Conservation (phyloP, 2,329 filamentous ascomycete species). For the Paecilomyces variotii region DNA sequence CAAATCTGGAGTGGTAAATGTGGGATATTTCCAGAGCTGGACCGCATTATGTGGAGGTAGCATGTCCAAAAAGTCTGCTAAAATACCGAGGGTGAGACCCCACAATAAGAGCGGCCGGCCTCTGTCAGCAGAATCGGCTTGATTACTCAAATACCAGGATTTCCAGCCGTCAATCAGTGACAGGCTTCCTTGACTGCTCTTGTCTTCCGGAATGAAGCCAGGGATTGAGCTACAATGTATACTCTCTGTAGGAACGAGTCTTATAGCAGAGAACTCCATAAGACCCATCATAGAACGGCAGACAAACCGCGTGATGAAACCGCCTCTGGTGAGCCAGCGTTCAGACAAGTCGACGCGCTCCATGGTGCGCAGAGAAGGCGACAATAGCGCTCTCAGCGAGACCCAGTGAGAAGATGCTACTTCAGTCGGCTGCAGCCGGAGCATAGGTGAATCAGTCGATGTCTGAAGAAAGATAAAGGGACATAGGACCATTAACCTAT, state of each 20-base stretch:
- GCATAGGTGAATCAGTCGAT: slow-evolving; percentile 45
- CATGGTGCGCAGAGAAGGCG: slow-evolving; percentile 51
- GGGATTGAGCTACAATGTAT: slow-evolving; percentile 48
- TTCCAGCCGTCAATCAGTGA: slow-evolving; percentile 19
- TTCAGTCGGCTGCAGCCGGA: slow-evolving; percentile 60
- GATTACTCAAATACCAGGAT: slow-evolving; percentile 20
- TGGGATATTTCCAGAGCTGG: slow-evolving; percentile 59
- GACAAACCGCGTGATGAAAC: slow-evolving; percentile 47
- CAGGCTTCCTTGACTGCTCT: slow-evolving; percentile 7
- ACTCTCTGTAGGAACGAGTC: slow-evolving; percentile 54
- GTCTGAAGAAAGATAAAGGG: slow-evolving; percentile 60
- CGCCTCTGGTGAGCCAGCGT: slow-evolving; percentile 50
- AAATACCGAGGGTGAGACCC: slow-evolving; percentile 60
- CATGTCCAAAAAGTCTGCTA: slow-evolving; percentile 61
- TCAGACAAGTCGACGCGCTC: slow-evolving; percentile 58
- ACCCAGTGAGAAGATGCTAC: slow-evolving; percentile 65
- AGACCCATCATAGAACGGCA: slow-evolving; percentile 52
- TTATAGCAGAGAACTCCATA: slow-evolving; percentile 61
- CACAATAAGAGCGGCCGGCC: slow-evolving; percentile 52
- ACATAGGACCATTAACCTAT: slow-evolving; percentile 60
- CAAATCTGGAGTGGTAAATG: slow-evolving; percentile 57
- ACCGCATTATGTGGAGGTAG: slow-evolving; percentile 56
- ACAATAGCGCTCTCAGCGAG: slow-evolving; percentile 53
- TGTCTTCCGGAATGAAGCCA: slow-evolving; percentile 39
- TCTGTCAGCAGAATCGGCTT: slow-evolving; percentile 22